Evolutionary conservation across 139 green algal species (phyloP), one percentile per base, ranked within the genome.

Genomic region (Pleodorina starrii): DNA sequence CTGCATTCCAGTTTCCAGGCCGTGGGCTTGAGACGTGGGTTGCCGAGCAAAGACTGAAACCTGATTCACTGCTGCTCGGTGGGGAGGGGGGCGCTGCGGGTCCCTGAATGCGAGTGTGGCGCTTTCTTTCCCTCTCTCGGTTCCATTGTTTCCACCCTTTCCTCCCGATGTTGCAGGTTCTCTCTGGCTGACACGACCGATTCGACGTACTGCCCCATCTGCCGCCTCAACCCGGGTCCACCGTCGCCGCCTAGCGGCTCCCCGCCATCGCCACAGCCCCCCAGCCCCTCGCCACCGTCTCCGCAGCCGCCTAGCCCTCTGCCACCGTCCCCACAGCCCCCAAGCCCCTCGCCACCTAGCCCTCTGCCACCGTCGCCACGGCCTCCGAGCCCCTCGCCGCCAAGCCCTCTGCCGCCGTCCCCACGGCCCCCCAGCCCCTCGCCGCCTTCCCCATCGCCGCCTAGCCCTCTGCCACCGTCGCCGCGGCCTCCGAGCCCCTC

Each of bases 121-220:
- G 17, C 51, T 27, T 60, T 27, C 17, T 60, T 60, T 17, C 51
- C 17, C 51, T 60, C 51, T 60, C 51, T 27, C 51, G 51, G 17
- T 60, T 60, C 51, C 17, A 14, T 27, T 60, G 51, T 17, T 27
- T 60, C 17, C 51, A 60, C 51, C 17, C 17, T 14, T 17, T 60
- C 17, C 14, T 60, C 51, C 51, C 17, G 14, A 60, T 60, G 17
- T 60, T 60, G 23, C 51, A 75, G 80, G 59, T 86, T 44, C 27
- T 59, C 80, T 7, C 43, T 86, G 32, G 59, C 43, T 5, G 80
- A 86, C 14, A 32, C 59, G 2, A 32, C 36, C 21, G 23, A 44
- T 11, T 40, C 59, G 17, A 75, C 1, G 0, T 75, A 63, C 38
- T 86, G 80, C 60, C 80, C 80, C 27, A 35, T 86, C 25, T 86